A percentile compares a stretch with the other conserved stretches of the same genome.
These are phyloP conservation scores for Anthracocystis setariae DNA, from an alignment of 1,284 basidiomycete species.

Conservation along the genomic window DNA sequence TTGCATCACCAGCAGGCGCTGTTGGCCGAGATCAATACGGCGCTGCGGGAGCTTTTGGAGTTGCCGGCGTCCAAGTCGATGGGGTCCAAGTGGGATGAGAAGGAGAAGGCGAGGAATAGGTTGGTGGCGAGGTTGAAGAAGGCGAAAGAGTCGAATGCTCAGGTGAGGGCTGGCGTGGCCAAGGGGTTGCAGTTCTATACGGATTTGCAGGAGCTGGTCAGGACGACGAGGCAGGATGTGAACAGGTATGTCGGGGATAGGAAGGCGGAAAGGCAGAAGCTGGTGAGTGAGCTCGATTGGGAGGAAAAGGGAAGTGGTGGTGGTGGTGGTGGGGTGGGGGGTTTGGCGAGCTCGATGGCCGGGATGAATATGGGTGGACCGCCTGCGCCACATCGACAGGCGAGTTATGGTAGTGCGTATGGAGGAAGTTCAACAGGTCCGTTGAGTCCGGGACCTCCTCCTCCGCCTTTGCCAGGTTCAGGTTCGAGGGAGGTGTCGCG, in stretches of 20 bases:
- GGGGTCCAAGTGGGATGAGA: constrained; percentile 78
- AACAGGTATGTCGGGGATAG: constrained; percentile 76
- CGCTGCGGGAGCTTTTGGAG: constrained; percentile 40
- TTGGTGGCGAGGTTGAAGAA: constrained; percentile 77
- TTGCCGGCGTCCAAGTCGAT: constrained; percentile 70
- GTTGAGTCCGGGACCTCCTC: constrained; percentile 27
- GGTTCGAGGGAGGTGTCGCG: constrained; percentile 9
- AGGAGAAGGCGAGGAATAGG: constrained; percentile 80
- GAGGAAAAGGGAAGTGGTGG: constrained; percentile 71
- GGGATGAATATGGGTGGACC: constrained; percentile 21
- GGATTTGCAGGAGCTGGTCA: constrained; percentile 78
- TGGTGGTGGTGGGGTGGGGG: constrained; percentile 6
- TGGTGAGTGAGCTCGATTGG: constrained; percentile 78
- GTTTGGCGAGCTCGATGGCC: constrained; percentile 20
- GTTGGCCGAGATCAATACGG: constrained; percentile 68
- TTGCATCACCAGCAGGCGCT: constrained; percentile 79
- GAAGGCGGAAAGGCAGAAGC: constrained; percentile 76
- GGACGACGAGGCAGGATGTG: constrained; percentile 74
- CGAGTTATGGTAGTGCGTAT: constrained; percentile 35
- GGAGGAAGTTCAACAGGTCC: constrained; percentile 8
- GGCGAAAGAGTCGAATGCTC: constrained; percentile 83
- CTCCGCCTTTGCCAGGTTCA: constrained; percentile 23
- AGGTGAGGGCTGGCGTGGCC: constrained; percentile 83
- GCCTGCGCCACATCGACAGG: constrained; percentile 31
- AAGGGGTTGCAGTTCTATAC: constrained; percentile 89